These are phyloP conservation scores for Auriscalpium orientale DNA, from an alignment of 768 basidiomycete species.

Conservation along the genomic window DNA sequence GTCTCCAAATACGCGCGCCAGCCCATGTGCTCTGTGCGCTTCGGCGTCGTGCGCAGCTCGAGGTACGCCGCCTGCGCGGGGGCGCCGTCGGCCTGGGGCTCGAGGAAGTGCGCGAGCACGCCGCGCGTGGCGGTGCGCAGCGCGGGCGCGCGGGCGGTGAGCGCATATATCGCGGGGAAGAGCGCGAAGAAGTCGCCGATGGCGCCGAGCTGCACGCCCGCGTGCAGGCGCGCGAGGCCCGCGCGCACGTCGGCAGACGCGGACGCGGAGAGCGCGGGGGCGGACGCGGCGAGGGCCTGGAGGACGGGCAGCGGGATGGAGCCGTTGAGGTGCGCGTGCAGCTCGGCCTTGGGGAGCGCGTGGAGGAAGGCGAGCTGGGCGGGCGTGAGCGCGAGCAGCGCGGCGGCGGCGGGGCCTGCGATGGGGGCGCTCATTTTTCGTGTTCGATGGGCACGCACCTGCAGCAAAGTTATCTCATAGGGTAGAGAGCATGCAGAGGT, in stretches of 20 bases:
- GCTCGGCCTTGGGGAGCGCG: conserved; percentile 69
- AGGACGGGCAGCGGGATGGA: conserved; percentile 66
- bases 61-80: conserved; percentile 57
- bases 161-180: conserved; percentile 72
- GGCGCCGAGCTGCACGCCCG: conserved; percentile 37
- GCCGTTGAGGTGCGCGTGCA: conserved; percentile 82
- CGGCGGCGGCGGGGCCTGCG: conserved; percentile 33
- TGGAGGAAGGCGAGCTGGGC: conserved; percentile 54
- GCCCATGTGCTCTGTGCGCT: conserved; percentile 49
- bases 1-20: conserved; percentile 52
- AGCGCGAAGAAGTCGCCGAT: conserved; percentile 68
- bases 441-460: too few species aligned
- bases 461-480: too few species aligned
- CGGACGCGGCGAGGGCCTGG: conserved; percentile 50
- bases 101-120: conserved; percentile 62
- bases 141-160: conserved; percentile 54
- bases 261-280: neutral
- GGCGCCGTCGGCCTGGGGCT: conserved; percentile 20
- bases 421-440: neutral
- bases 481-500: too few species aligned
- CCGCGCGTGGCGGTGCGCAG: conserved; percentile 51
- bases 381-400: conserved; percentile 44
- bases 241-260: conserved; percentile 25
- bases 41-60: conserved; percentile 79
- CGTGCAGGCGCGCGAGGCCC: conserved; percentile 35